Base-by-base conservation (phyloP, 1,139 yeast species). In the Magnusiomyces tetraspermus region DNA sequence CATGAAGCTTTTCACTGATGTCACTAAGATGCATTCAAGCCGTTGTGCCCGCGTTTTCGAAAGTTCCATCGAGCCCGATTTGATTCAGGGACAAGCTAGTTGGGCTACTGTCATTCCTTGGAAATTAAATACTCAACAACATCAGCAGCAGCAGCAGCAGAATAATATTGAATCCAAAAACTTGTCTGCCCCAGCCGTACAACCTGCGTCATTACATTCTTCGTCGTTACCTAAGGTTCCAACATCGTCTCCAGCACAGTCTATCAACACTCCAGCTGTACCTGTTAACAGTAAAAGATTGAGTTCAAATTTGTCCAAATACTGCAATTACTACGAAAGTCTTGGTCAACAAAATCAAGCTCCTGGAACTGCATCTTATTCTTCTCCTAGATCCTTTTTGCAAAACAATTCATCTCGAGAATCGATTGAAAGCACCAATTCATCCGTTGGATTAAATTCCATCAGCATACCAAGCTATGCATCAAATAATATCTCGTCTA, bases 91-190 rank as follows among this genome's bases (percentile, higher is more conserved):
- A n/a, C 46, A 26, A 15, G 13, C 23, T 8, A 30, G 21, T 15
- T 43, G 46, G 46, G 36, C 46, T 2, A 43, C 33, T 26, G 46
- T 19, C 2, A 30, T 43, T 17, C 46, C 46, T n/a, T 43, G 46
- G 46, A 43, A 43, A 28, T 30, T 26, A 33, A 10, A 8, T 33
- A 15, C 10, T 15, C 10, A 8, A 8, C 38, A 10, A 15, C 17
- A 33, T 33, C n/a, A 4, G 17, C 38, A 33, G 17, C 38, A 33
- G 4, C 38, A 33, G 5, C 38, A 33, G 17, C 38, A 33, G n/a
- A n/a, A n/a, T n/a, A n/a, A n/a, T n/a, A n/a, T n/a, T n/a, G n/a
- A n/a, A n/a, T n/a, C n/a, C n/a, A n/a, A n/a, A n/a, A n/a, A n/a
- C n/a, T n/a, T n/a, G n/a, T n/a, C n/a, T n/a, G n/a, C n/a, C n/a